Conservation (phyloP, 257 asterid genomes). For the Solanum chaucha region DNA sequence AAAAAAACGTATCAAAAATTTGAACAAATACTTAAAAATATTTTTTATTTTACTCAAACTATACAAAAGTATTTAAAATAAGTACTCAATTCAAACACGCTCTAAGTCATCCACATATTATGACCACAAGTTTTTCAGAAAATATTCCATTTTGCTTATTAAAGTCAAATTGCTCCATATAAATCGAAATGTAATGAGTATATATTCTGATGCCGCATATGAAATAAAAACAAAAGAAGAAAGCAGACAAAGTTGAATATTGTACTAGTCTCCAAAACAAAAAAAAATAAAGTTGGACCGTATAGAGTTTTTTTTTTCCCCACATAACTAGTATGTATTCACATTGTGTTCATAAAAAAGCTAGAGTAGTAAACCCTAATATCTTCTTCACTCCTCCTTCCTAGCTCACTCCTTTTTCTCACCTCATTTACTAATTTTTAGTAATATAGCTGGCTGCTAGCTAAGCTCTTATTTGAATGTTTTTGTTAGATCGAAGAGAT, state of each 20-base stretch:
- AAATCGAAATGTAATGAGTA: not conserved
- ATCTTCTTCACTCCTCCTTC: not conserved
- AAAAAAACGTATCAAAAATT: too few species aligned
- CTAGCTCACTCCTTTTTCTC: not conserved
- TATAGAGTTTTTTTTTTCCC: not conserved
- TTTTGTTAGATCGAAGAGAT: slow-evolving; percentile 20
- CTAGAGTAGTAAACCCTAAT: slow-evolving; percentile 6
- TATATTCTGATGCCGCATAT: not conserved
- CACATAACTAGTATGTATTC: not conserved
- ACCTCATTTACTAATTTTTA: not conserved
- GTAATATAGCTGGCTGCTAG: not conserved
- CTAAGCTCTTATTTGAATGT: not conserved
- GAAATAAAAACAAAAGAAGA: not conserved
- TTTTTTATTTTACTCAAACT: too few species aligned
- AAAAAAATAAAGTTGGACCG: too few species aligned
- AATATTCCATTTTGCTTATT: not conserved
- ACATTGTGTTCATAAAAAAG: not conserved
- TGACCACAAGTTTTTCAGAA: not conserved
- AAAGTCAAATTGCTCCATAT: not conserved
- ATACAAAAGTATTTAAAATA: too few species aligned
- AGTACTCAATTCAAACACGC: not conserved
- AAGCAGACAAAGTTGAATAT: not conserved
- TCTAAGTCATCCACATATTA: not conserved
- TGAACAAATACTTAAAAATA: too few species aligned
- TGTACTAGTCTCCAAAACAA: not conserved